Evolutionary conservation across 768 basidiomycete species (phyloP).

Genomic region (Boletus huronensis): DNA sequence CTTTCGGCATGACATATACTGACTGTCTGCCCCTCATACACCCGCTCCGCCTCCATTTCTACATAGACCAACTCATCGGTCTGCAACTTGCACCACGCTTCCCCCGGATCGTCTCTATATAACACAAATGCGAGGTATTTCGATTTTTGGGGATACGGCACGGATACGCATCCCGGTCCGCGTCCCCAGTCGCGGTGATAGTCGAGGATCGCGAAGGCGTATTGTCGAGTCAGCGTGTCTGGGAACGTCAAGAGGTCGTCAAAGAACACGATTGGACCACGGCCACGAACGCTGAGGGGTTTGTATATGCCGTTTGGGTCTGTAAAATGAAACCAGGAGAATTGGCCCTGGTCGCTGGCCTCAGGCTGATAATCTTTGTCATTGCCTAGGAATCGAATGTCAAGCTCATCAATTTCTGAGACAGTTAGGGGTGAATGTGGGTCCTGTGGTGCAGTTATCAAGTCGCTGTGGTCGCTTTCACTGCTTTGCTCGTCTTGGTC

Average conservation of each 20-base stretch:
- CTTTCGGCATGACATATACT: neutral
- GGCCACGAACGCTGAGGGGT: neutral
- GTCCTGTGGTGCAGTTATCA: neutral
- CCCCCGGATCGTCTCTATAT: constrained; percentile 1
- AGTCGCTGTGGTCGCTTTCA: neutral
- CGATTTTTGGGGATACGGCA: constrained; percentile 1
- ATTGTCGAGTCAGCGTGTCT: neutral
- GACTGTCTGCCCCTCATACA: neutral
- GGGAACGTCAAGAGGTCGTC: neutral
- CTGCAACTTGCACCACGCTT: constrained; percentile 1
- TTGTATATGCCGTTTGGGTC: neutral
- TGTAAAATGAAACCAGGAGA: constrained; percentile 6
- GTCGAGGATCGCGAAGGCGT: constrained; percentile 7
- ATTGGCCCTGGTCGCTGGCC: neutral
- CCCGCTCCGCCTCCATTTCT: neutral
- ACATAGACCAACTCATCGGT: constrained; percentile 1
- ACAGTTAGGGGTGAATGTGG: neutral
- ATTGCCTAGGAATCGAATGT: neutral
- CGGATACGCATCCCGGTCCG: constrained; percentile 2
- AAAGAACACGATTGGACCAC: neutral
- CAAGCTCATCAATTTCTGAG: neutral
- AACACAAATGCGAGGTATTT: constrained; percentile 6
- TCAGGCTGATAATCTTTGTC: neutral
- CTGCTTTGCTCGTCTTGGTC: neutral
- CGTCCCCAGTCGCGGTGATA: constrained; percentile 6